Base-by-base conservation (phyloP, 192 early-diverging fungal genomes). In the Linnemannia schmuckeri region DNA sequence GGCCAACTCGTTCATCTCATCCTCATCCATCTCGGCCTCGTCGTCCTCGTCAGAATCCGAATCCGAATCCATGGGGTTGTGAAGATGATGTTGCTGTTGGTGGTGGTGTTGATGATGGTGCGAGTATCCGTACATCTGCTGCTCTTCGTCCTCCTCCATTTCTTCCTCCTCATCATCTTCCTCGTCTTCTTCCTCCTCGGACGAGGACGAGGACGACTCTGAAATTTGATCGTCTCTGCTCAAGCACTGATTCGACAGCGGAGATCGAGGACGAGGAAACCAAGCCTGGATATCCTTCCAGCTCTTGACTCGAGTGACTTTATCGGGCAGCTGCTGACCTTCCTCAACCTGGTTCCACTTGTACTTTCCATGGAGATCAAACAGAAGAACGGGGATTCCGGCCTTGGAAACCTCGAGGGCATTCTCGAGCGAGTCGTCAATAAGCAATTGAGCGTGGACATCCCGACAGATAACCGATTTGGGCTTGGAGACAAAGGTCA, bases 381-480 rank as follows among this genome's bases (percentile, higher is more conserved):
- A 93, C 46, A 93, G 68, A 35, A 93, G 83, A 24, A 93, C 89
- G 0, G 89, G 88, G 47, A 92, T 89, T 0, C 92, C 92, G 17
- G 86, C 77, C 20, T 52, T 74, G n/a, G 93, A 90, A 61, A 91
- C 92, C 38, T 93, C 93, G 35, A 77, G 74, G 0, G 89, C 90
- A 63, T 93, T 92, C 49, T 90, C 88, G 37, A 93, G 77, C 13
- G 85, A 88, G 80, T 94, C 89, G 76, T 93, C 93, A 57, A 93
- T 91, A 54, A 93, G 79, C 52, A 93, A 81, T 47, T 91, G 85
- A 24, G 91, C 92, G 55, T 90, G 89, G 57, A 93, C 90, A 74
- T 93, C 93, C 70, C 83, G 80, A 78, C 90, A 92, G 33, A 93
- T 89, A 24, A 90, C 88, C 4, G 91, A 88, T 72, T 93, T 93